Base-by-base conservation (phyloP, 495 filamentous ascomycete genomes). In the Penicillium samsonianum region DNA sequence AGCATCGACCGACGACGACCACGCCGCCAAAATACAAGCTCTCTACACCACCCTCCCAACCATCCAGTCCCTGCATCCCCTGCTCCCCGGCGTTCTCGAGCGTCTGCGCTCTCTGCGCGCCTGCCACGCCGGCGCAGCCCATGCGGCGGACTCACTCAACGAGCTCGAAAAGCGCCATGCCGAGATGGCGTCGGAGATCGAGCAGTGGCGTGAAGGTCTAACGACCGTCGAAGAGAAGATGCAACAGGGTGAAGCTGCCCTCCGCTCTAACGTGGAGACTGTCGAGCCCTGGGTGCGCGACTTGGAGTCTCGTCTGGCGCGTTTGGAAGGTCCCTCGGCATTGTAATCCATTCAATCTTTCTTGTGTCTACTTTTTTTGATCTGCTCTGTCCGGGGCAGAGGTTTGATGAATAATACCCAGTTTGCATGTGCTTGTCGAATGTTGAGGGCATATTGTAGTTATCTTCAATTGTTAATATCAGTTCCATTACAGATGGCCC, bases 231-330 rank as follows among this genome's bases (percentile, higher is more conserved):
- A 97, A 73, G 74, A 73, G 46, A 83, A 86, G 44, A 84, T 97
- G 66, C 74, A 73, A 30, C 79, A 87, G 46, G 86, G 86, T 12
- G 86, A 90, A 66, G 77, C 78, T 22, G 79, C 83, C n/a, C 83
- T 93, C 72, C 81, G 80, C 59, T 80, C 77, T 30, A 98, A 98
- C 69, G 85, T 91, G 67, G 84, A 85, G 49, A 80, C 88, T 17
- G 86, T 98, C 37, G 88, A 92, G 60, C 84, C 82, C 42, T 96
- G 92, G 93, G 91, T 98, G 16, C 89, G 87, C 70, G 90, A 89
- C 38, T 70, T 98, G 37, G 94, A 98, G 75, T 80, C 77, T 57
- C 87, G 87, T 69, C 80, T 96, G 68, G 80, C 77, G 17, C 78
- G 78, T 49, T 67, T 89, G 61, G 74, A 67, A 40, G 63, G 56